Evolutionary conservation across 805 yeast species (phyloP), one percentile per base, ranked within the genome.

Genomic region (Metschnikowia cerradonensis): DNA sequence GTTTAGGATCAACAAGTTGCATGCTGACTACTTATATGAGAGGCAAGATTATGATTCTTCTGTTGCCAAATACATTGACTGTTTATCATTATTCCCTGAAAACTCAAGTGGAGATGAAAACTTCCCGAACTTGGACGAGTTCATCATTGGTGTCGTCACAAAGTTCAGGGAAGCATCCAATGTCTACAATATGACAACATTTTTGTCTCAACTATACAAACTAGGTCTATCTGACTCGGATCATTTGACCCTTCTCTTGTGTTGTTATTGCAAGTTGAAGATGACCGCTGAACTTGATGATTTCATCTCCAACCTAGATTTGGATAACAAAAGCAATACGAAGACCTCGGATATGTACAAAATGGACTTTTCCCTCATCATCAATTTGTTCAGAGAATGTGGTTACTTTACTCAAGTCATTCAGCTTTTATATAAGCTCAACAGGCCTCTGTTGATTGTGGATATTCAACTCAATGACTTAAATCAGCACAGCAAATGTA

Each of bases 251-350:
- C 67, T 92, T 23, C 71, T 91, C 38, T 67, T 91, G 23, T 86
- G 92, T 53, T 83, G 92, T 45, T 83, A 86, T 60, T 88, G 96
- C 53, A 90, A 90, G 61, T 67, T 89, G 58, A 87, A 85, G 53
- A 77, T 77, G 52, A 76, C 74, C 2, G 78, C 76, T 1, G 83
- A 83, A 43, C 70, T 92, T 26, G 75, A 76, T 36, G 57, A 64
- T 4, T 90, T 88, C 59, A 75, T 89, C 22, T 69, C 75, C 2
- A 61, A 64, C 1, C 59, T 79, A 32, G 67, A 70, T 41, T 52
- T 71, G 26, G 54, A 54, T 20, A 60, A 51, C 7, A 41, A 52
- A n/a, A 33, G 45, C 37, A 22, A 51, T 6, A 34, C 48, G 3
- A 41, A 43, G 23, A 41, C 45, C 35, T 48, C 53, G 14, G 58